These are phyloP conservation scores for Trichoderma brevicompactum DNA, from an alignment of 2,329 filamentous ascomycete genomes.

Conservation along the genomic window DNA sequence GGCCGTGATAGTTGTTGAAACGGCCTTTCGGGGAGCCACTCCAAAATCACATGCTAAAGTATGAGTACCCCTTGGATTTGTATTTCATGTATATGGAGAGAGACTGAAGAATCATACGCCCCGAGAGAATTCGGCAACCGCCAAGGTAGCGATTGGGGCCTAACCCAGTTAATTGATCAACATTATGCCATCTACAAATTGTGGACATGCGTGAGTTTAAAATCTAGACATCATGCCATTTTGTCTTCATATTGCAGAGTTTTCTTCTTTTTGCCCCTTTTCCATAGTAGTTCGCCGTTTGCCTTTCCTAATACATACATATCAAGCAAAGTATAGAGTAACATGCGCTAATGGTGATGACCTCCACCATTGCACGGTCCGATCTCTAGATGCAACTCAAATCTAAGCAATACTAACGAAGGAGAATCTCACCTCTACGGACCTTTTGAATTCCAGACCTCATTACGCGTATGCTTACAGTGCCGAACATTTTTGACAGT, in stretches of 20 bases:
- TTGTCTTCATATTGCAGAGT: background rate
- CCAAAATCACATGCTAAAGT: background rate
- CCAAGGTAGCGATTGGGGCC: constrained; percentile 8
- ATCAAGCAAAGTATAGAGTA: background rate
- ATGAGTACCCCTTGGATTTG: too few relatives aligned
- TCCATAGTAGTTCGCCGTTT: background rate
- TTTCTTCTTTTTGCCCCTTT: background rate
- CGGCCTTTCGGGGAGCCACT: background rate
- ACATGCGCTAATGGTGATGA: too few relatives aligned
- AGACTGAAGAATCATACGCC: background rate
- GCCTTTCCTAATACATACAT: background rate
- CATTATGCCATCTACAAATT: background rate
- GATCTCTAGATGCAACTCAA: constrained; percentile 19
- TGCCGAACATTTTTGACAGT: background rate
- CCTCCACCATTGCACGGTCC: constrained; percentile 5
- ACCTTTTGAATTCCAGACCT: constrained; percentile 4
- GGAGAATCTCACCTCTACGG: background rate
- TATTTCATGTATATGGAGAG: background rate
- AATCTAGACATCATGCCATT: constrained; percentile 1
- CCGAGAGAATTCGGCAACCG: background rate
- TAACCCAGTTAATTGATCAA: constrained; percentile 1
- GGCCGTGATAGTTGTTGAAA: too few relatives aligned
- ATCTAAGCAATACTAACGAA: constrained; percentile 10
- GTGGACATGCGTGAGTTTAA: constrained; percentile 3
- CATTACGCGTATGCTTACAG: background rate